phyloP scores from a whole-genome alignment of 192 early-diverging fungal genomes.

The Gigaspora rosea region DNA sequence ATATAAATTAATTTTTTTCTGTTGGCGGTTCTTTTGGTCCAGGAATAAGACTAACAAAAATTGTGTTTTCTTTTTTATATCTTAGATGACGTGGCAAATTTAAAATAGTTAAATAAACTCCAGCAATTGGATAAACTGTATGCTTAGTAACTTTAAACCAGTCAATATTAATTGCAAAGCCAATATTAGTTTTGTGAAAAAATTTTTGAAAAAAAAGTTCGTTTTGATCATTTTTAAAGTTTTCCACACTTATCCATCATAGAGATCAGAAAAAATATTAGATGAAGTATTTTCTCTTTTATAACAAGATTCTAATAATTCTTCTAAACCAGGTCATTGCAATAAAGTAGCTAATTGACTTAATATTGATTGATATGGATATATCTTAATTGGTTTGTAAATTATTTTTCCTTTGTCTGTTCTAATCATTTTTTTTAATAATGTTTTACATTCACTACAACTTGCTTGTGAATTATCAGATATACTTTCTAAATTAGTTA shows the following conservation, averaged over 20 bases:
- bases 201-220: too few species aligned
- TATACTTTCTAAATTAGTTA: too few species aligned
- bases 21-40: neutral
- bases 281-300: too few species aligned
- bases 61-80: neutral
- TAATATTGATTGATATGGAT: neutral
- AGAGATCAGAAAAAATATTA: too few species aligned
- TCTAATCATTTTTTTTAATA: too few species aligned
- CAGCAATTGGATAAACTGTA: neutral
- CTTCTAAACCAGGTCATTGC: neutral
- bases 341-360: neutral
- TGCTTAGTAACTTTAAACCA: slow-evolving; percentile 3
- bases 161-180: slow-evolving; percentile 8
- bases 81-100: neutral
- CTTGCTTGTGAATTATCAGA: too few species aligned
- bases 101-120: neutral
- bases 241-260: too few species aligned
- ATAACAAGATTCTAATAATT: neutral
- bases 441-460: too few species aligned
- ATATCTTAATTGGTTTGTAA: neutral
- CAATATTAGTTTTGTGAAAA: neutral
- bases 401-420: too few species aligned
- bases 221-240: too few species aligned
- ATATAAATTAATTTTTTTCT: slow-evolving; percentile 12
- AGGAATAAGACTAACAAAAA: neutral